Conservation (phyloP, 78 protist genomes). For the Corallochytrium limacisporum region DNA sequence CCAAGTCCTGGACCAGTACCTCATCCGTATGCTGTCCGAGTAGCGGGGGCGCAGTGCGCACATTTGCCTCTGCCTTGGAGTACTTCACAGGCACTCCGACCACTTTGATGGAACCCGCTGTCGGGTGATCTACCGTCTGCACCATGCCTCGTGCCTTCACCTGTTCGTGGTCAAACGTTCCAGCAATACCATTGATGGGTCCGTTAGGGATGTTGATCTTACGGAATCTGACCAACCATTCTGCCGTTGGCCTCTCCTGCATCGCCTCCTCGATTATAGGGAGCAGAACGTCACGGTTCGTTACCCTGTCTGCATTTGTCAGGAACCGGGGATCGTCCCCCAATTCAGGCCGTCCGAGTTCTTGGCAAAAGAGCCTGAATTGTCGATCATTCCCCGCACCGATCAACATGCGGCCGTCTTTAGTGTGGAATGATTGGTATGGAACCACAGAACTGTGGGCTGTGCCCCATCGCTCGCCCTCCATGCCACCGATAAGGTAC, state of each 20-base stretch:
- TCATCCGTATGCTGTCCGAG: background rate
- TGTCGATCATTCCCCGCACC: background rate
- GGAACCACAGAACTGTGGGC: background rate
- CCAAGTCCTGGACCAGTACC: background rate
- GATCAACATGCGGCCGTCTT: background rate
- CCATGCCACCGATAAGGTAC: background rate
- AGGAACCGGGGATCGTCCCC: background rate
- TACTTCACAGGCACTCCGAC: background rate
- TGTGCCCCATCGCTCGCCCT: slow-evolving; percentile 1
- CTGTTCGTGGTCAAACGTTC: too few species aligned
- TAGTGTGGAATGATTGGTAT: slow-evolving; percentile 5
- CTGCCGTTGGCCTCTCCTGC: too few species aligned
- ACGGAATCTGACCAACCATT: too few species aligned
- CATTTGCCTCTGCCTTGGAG: background rate
- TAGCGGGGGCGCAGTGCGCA: slow-evolving; percentile 9
- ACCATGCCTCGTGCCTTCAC: background rate
- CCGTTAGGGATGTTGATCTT: too few species aligned
- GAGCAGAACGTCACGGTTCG: background rate
- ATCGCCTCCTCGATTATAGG: too few species aligned
- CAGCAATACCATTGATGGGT: too few species aligned
- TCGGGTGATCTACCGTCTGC: background rate
- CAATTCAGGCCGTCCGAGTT: background rate
- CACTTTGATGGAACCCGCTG: background rate
- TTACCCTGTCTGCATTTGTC: background rate
- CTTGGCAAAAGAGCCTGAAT: background rate